Percentiles rank a stretch among this genome's conserved stretches.
phyloP scores from a whole-genome alignment of 2,329 filamentous ascomycete species.

The Torrubiellomyces zombiae region DNA sequence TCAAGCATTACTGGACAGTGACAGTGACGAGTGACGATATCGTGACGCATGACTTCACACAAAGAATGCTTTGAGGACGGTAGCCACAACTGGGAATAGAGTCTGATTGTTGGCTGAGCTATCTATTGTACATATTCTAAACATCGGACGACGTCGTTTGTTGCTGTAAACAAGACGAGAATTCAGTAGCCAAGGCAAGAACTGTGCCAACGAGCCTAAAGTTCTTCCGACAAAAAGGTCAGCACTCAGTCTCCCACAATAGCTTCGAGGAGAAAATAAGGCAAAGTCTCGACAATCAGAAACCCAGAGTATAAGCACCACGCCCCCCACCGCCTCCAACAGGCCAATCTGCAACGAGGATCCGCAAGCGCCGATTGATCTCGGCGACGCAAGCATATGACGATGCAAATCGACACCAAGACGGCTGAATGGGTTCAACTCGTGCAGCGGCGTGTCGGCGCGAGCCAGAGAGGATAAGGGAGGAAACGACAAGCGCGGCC shows the following conservation, averaged over 20 bases:
- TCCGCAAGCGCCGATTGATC: constrained; percentile 5
- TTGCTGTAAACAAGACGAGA: too few relatives aligned
- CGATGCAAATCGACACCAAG: constrained; percentile 16
- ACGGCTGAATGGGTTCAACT: constrained; percentile 1
- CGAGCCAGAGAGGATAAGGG: constrained; percentile 3
- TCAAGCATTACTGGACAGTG: constrained; percentile 14
- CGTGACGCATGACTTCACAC: too few relatives aligned
- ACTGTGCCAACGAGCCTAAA: neutral
- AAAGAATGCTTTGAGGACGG: too few relatives aligned
- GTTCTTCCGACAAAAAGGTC: constrained; percentile 2
- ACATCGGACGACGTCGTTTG: too few relatives aligned
- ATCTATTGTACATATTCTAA: constrained; percentile 3
- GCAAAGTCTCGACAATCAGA: constrained; percentile 21
- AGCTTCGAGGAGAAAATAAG: constrained; percentile 1
- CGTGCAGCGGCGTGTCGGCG: constrained; percentile 3
- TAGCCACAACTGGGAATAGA: too few relatives aligned
- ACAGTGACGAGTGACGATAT: constrained; percentile 11
- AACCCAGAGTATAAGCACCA: constrained; percentile 30
- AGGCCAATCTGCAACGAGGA: constrained; percentile 9
- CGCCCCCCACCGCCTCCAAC: constrained; percentile 18
- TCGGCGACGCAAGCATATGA: constrained; percentile 14
- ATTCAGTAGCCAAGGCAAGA: too few relatives aligned
- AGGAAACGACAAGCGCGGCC: constrained; percentile 1
- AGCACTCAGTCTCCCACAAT: constrained; percentile 1
- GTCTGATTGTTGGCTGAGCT: constrained; percentile 6